These are phyloP conservation scores for Metschnikowia noctiluminum DNA, from an alignment of 805 yeast genomes.

Conservation along the genomic window DNA sequence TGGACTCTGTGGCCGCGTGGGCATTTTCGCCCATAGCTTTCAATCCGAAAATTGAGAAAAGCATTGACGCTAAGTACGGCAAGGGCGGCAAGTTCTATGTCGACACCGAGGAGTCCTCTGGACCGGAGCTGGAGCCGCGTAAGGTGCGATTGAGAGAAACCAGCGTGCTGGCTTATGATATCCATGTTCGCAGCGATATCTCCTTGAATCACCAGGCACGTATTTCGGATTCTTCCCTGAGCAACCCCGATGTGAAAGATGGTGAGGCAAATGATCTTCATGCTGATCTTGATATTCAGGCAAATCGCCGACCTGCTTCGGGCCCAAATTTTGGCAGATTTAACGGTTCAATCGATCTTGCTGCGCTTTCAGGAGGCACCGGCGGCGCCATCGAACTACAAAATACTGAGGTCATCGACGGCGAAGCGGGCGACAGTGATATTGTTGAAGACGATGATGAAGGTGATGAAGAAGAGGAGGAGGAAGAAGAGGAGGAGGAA, in stretches of 20 bases:
- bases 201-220: neutral
- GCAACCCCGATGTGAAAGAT: no score
- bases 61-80: constrained; percentile 81
- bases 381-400: neutral
- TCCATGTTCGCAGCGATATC: neutral
- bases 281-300: neutral
- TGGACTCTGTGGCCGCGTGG: constrained; percentile 35
- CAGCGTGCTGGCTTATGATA: constrained; percentile 11
- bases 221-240: neutral
- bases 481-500: constrained; percentile 13
- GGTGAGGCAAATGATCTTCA: no score
- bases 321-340: neutral
- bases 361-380: neutral
- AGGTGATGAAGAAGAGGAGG: constrained; percentile 9
- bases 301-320: neutral
- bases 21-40: constrained; percentile 80
- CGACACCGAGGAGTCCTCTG: constrained; percentile 26
- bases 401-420: neutral
- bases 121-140: constrained; percentile 12
- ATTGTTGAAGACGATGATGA: constrained; percentile 5
- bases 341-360: neutral
- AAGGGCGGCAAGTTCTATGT: constrained; percentile 89
- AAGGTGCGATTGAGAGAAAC: constrained; percentile 12
- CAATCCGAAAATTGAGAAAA: constrained; percentile 71
- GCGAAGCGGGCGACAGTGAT: constrained; percentile 10